Percentiles rank a stretch among this genome's conserved stretches.
Evolutionary conservation across 768 basidiomycete genomes (phyloP).

Genomic region (Suillus variegatus): DNA sequence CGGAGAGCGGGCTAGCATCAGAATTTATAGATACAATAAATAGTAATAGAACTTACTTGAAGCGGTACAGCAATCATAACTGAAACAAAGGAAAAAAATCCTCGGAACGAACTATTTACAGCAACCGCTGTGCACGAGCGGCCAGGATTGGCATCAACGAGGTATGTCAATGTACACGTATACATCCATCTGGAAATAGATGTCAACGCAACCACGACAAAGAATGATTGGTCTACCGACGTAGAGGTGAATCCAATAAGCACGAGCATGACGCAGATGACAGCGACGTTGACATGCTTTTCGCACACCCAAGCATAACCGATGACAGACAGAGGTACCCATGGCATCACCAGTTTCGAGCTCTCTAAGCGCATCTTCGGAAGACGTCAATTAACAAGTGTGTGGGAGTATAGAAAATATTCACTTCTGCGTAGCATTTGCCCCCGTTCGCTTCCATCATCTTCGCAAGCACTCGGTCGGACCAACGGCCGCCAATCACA

Average conservation of each 20-base stretch:
- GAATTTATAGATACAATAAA: background rate
- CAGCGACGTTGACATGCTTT: conserved; percentile 62
- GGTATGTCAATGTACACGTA: conserved; percentile 73
- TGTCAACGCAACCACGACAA: conserved; percentile 4
- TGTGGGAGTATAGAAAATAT: conserved; percentile 9
- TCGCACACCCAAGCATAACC: conserved; percentile 78
- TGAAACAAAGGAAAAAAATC: conserved; percentile 63
- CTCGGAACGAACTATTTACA: conserved; percentile 75
- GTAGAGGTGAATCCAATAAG: conserved; percentile 71
- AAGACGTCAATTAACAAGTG: background rate
- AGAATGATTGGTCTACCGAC: conserved; percentile 41
- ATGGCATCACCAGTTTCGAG: conserved; percentile 54
- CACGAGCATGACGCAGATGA: conserved; percentile 72
- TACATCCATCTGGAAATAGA: conserved; percentile 51
- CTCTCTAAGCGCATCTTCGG: conserved; percentile 74
- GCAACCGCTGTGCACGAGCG: conserved; percentile 77
- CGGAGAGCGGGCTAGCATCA: background rate
- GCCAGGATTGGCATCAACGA: conserved; percentile 85
- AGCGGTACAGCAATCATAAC: conserved; percentile 76
- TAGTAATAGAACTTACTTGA: conserved; percentile 36
- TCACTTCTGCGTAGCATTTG: conserved; percentile 62
- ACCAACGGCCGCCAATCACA: conserved; percentile 58
- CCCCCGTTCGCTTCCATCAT: conserved; percentile 49
- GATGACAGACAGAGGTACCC: conserved; percentile 56
- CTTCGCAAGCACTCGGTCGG: conserved; percentile 47